These are phyloP conservation scores for Carex scoparia DNA, from an alignment of 176 grass and related monocot species.

Conservation along the genomic window DNA sequence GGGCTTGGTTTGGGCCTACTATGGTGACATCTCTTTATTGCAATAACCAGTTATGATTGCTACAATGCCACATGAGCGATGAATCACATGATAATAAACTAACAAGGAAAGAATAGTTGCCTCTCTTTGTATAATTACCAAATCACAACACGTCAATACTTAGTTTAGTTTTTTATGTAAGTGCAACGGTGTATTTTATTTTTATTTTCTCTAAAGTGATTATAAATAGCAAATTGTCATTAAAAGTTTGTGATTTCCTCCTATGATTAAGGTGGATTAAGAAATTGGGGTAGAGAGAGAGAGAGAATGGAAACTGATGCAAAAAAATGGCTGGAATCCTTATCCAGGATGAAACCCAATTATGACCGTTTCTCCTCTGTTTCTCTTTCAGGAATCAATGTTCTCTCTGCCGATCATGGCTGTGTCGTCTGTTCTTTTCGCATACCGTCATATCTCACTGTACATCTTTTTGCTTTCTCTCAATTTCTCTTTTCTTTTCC, in stretches of 20 bases:
- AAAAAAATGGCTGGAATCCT: constrained; percentile 25
- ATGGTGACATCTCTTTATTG: background rate
- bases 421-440: constrained; percentile 21
- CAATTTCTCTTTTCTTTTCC: background rate
- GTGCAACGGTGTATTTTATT: background rate
- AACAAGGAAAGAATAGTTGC: background rate
- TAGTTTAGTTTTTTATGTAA: background rate
- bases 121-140: background rate
- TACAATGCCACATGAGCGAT: background rate
- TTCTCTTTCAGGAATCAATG: constrained; percentile 24
- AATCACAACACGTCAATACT: background rate
- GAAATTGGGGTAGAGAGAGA: background rate
- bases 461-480: background rate
- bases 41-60: background rate
- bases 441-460: constrained; percentile 24
- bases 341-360: background rate
- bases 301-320: background rate
- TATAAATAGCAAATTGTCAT: background rate
- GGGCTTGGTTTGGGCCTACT: no score
- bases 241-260: background rate
- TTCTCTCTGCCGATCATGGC: background rate
- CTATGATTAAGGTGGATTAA: background rate
- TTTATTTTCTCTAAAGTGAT: background rate
- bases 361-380: constrained; percentile 4
- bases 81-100: background rate